phyloP scores from a whole-genome alignment of 2,329 filamentous ascomycete species.

The Trichoderma endophyticum region DNA sequence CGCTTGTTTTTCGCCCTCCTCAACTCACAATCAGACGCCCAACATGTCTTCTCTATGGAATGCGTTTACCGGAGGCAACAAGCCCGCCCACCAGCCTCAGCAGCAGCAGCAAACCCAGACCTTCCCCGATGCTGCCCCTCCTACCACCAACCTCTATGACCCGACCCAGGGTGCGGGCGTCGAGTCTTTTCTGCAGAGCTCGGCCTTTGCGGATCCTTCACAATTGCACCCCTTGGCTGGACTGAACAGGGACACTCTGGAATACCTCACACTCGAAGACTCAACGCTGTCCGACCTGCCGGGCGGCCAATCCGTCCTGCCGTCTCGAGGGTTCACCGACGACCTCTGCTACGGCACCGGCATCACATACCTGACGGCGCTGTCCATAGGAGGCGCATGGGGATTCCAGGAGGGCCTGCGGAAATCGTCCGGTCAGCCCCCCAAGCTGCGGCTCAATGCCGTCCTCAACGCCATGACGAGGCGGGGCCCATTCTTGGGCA shows the following conservation, averaged over 20 bases:
- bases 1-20: not conserved
- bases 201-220: constrained; percentile 78
- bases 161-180: constrained; percentile 73
- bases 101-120: constrained; percentile 31
- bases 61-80: constrained; percentile 59
- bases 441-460: constrained; percentile 89
- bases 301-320: constrained; percentile 80
- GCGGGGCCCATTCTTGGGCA: constrained; percentile 90
- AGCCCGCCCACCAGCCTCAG: constrained; percentile 39
- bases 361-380: constrained; percentile 84
- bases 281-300: constrained; percentile 82
- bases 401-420: constrained; percentile 85
- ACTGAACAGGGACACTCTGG: constrained; percentile 85
- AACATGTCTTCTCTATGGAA: constrained; percentile 60
- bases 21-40: constrained; percentile 7
- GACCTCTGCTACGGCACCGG: constrained; percentile 98
- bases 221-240: constrained; percentile 90
- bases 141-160: constrained; percentile 62
- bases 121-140: constrained; percentile 34
- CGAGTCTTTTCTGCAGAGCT: constrained; percentile 76
- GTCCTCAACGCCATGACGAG: constrained; percentile 92
- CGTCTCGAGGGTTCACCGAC: constrained; percentile 95
- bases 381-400: constrained; percentile 86
- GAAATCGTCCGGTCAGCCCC: constrained; percentile 71
- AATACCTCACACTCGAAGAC: constrained; percentile 94